Evolutionary conservation across 2,329 filamentous ascomycete genomes (phyloP), one percentile per base, ranked within the genome.

Genomic region (Exophiala xenobiotica): DNA sequence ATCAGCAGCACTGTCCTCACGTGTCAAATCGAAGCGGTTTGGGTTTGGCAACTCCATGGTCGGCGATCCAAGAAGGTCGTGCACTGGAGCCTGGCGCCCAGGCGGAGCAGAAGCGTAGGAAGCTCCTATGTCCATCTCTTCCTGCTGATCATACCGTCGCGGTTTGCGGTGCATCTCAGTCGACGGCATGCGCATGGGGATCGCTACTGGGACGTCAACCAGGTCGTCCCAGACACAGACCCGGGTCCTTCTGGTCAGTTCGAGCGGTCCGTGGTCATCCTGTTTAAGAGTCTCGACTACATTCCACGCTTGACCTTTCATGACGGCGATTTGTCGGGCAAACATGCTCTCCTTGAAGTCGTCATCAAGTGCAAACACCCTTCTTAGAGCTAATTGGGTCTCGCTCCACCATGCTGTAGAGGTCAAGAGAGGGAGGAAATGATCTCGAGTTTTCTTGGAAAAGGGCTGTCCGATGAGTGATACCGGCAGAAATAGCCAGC

Each of bases 321-420:
- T 96, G 53, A 99, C 93, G 1, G 93, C 92, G 56, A 99, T 95
- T 66, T 99, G 93, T 60, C 89, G 85, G n/a, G 90, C 90, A 72
- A 96, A 99, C 93, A 99, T 99, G 70, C 89, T 87, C 73, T 99
- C 93, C 68, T 97, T 90, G 70, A 99, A 99, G 70, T 99, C 93
- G 2, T 86, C 84, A 68, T 99, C 93, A 66, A 95, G 83, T 60
- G 89, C 86, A 68, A 99, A 99, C 39, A 96, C 85, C 56, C 83
- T 81, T 47, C 93, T 88, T 31, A 99, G 76, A 18, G 90, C 88
- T 53, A 89, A 76, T 64, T 95, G 90, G 3, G 93, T 99, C 63
- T 96, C 90, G 58, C 86, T 88, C 93, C 93, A 99, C 93, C 93
- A 99, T 46, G 88, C 82, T 20, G 91, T 95, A 1, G 91, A 97